Evolutionary conservation across 768 basidiomycete species (phyloP).

Genomic region (Mycena latifolia): DNA sequence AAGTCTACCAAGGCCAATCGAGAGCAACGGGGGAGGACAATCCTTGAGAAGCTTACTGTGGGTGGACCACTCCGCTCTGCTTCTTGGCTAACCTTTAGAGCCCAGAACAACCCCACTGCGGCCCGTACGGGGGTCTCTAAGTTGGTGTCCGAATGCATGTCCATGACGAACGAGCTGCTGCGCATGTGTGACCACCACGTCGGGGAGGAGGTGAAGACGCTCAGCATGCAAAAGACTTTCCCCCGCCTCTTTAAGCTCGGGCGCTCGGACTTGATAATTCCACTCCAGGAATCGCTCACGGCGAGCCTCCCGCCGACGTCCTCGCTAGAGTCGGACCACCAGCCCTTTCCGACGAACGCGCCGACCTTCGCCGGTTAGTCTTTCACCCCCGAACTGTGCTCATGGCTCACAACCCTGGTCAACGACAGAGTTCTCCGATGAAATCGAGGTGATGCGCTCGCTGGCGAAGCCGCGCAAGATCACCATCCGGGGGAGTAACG

Average conservation of each 20-base stretch:
- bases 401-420: neutral
- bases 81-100: neutral
- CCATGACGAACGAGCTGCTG: slow-evolving; percentile 80
- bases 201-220: slow-evolving; percentile 47
- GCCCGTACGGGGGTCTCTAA: slow-evolving; percentile 53
- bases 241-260: slow-evolving; percentile 66
- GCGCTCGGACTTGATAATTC: slow-evolving; percentile 83
- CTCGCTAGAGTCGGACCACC: slow-evolving; percentile 68
- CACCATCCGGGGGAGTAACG: slow-evolving; percentile 85
- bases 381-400: neutral
- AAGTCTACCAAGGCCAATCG: slow-evolving; percentile 83
- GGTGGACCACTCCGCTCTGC: slow-evolving; percentile 28
- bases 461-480: slow-evolving; percentile 93
- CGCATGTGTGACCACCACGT: slow-evolving; percentile 71
- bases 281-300: slow-evolving; percentile 92
- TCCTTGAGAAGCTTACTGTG: slow-evolving; percentile 73
- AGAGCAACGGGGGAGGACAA: slow-evolving; percentile 66
- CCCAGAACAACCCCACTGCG: slow-evolving; percentile 62
- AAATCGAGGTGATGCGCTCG: slow-evolving; percentile 92
- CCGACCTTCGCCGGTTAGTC: slow-evolving; percentile 82
- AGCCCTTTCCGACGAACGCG: slow-evolving; percentile 83
- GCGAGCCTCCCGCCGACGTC: slow-evolving; percentile 88
- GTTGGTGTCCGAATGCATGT: slow-evolving; percentile 66
- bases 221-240: slow-evolving; percentile 70
- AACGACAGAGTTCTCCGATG: slow-evolving; percentile 78